Evolutionary conservation across 2,329 filamentous ascomycete genomes (phyloP), one percentile per base, ranked within the genome.

Genomic region (Huntiella moniliformis): DNA sequence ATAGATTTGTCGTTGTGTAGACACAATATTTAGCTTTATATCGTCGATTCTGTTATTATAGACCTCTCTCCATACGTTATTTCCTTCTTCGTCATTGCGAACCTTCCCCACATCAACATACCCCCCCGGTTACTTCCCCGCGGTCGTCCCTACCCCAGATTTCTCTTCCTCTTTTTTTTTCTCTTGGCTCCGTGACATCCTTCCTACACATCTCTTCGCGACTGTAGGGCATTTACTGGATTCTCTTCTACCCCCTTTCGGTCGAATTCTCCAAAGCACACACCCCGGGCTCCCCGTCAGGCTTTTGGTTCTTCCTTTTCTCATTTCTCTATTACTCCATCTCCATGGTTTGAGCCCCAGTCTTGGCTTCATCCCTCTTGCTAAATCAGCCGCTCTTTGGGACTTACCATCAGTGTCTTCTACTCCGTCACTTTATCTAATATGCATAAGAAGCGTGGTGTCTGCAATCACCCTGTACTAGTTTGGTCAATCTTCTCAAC

Each of bases 381-480:
- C 41, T 44, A 36, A 43, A 34, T 45, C 44, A 45, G 32, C 35
- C 22, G 38, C 36, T 45, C 22, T 37, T 35, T 28, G 22, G 22
- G 22, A 28, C 22, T 35, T 35, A 2, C 80, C 81, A 0, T 80
- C 85, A 56, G 76, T 82, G 41, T 38, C 31, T 15, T 35, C 13
- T 48, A 39, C 28, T 31, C 46, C 42, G 38, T 49, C 38, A 42
- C 34, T 31, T 45, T 46, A 34, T 17, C 33, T 44, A 42, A 49
- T 42, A 49, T 49, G 42, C 47, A 49, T 49, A 48, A 48, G 46
- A 48, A 44, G 35, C 38, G 13, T 17, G 18, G 37, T 31, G 15
- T 17, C 32, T 37, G 42, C 41, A 39, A 34, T 22, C 36, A 38
- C 42, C 28, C 32, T 32, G 22, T 10, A 16, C 39, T 37, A n/a